Base-by-base conservation (phyloP, 306 rosid genomes). In the Corylus americana region DNA sequence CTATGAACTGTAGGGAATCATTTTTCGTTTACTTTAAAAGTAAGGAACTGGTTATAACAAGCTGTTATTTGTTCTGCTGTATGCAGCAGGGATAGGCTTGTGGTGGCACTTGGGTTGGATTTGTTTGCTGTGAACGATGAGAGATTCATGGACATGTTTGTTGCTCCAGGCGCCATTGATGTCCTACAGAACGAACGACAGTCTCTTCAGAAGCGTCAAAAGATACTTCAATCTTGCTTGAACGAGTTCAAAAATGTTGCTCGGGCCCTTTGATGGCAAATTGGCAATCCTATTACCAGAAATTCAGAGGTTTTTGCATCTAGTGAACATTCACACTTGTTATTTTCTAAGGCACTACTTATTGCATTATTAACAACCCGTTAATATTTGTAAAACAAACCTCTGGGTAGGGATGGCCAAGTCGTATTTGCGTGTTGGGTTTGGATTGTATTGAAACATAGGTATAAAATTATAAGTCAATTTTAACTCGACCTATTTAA, bases 111-210 rank as follows among this genome's bases (percentile, higher is more conserved):
- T 5, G 93, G 92, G 22, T 83, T 95, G 74, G 96, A 95, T 81
- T 84, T 95, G 85, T 95, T 95, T 83, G 98, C 97, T 8, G 96
- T 91, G 79, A 92, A 90, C 42, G 98, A 95, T 77, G 98, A 92
- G 70, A 95, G 88, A 74, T 95, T 92, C 87, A 90, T 89, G 97
- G 97, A 91, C 84, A 92, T 93, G 99, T 95, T 95, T 87, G 91
- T 95, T 20, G 97, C 97, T 27, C 98, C 98, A 1, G 94, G 95
- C 8, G 97, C 98, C 51, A 85, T 91, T 76, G 92, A 92, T 78
- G 77, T 85, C 73, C 83, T 92, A 48, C 92, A 90, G 76, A 88
- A 80, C 37, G 94, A 95, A 45, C 83, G 79, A 53, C 93, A 90
- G 81, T 92, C 90, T 71, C 97, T 95, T 59, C 80, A 77, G 58